A percentile compares a stretch with the other conserved stretches of the same genome.
These are phyloP conservation scores for Paramecium bursaria DNA, from an alignment of 73 alveolate genomes.

Conservation along the genomic window DNA sequence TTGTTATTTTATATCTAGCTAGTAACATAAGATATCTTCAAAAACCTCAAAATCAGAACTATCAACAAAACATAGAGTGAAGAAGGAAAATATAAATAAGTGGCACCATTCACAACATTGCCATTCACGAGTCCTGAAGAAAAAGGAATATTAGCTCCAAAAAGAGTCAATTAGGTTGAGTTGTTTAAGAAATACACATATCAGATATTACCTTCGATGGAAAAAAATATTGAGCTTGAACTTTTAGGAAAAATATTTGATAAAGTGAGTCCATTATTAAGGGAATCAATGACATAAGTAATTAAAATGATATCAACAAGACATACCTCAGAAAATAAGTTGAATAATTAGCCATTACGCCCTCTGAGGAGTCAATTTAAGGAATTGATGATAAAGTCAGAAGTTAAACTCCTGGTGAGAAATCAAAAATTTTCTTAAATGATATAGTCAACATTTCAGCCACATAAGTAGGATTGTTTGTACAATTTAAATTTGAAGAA, in stretches of 20 bases:
- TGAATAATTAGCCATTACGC: constrained; percentile 8
- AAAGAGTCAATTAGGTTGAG: constrained; percentile 47
- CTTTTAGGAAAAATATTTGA: constrained; percentile 27
- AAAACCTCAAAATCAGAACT: constrained; percentile 7
- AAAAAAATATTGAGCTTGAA: constrained; percentile 26
- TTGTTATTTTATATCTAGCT: background rate
- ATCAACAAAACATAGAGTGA: background rate
- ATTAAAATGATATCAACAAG: background rate
- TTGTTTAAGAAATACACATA: constrained; percentile 44
- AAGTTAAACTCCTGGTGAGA: constrained; percentile 34
- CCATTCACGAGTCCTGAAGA: background rate
- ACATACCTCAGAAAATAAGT: constrained; percentile 46
- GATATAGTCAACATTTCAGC: background rate
- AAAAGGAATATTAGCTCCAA: constrained; percentile 56
- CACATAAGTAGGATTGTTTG: constrained; percentile 10
- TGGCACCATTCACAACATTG: constrained; percentile 5
- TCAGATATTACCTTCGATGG: constrained; percentile 33
- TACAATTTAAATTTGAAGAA: constrained; percentile 1
- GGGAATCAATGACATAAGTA: constrained; percentile 54
- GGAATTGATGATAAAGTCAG: background rate
- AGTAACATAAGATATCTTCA: constrained; percentile 49
- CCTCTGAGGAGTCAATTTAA: background rate
- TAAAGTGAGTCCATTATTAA: constrained; percentile 45
- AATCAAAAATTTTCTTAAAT: background rate
- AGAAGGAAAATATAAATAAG: background rate